These are phyloP conservation scores for Aspergillus fumigatiaffinis DNA, from an alignment of 2,329 filamentous ascomycete species.

Conservation along the genomic window DNA sequence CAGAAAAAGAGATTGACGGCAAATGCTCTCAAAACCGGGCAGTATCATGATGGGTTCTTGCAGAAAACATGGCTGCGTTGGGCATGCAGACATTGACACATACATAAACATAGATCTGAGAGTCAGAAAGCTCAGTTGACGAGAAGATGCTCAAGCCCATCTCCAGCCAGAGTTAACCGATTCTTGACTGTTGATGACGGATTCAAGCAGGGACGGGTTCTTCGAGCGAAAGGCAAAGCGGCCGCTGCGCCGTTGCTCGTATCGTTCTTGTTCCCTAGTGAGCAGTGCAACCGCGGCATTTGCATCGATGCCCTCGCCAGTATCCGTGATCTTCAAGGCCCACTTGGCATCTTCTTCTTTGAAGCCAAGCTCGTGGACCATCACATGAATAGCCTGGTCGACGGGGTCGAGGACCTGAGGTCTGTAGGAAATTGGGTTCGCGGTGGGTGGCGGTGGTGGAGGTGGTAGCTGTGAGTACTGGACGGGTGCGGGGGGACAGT, in stretches of 20 bases:
- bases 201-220: conserved; percentile 17
- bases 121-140: neutral
- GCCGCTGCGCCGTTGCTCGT: conserved; percentile 14
- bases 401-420: conserved; percentile 48
- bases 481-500: conserved; percentile 4
- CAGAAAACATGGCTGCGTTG: neutral
- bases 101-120: neutral
- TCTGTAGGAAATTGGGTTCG: neutral
- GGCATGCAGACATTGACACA: neutral
- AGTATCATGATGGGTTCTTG: neutral
- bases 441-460: conserved; percentile 10
- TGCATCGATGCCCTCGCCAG: conserved; percentile 55
- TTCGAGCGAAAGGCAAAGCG: conserved; percentile 13
- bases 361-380: conserved; percentile 59
- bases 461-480: conserved; percentile 7
- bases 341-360: conserved; percentile 51
- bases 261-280: conserved; percentile 36
- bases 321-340: conserved; percentile 57
- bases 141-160: conserved; percentile 30
- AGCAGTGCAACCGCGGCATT: conserved; percentile 56
- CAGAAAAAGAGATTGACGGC: neutral
- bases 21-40: neutral
- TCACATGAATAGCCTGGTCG: conserved; percentile 53
- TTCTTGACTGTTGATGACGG: conserved; percentile 23
- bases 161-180: conserved; percentile 33